Base-by-base conservation (phyloP, 2,329 filamentous ascomycete genomes). In the Fusarium irregulare region DNA sequence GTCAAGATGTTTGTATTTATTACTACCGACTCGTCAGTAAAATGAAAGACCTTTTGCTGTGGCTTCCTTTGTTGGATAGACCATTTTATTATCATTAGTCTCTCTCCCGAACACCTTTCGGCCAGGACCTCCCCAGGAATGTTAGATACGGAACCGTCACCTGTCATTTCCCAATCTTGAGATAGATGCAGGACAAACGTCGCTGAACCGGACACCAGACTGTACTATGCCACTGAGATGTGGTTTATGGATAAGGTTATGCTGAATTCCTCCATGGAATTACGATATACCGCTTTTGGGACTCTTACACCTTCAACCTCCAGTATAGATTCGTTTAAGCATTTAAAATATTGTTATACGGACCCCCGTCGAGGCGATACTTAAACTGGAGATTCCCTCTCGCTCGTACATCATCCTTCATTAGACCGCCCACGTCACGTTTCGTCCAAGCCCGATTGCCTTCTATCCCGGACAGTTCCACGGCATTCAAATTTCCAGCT, bases 401-500 rank as follows among this genome's bases (percentile, higher is more conserved):
- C 34, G 5, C 34, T 37, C 18, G 18, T 37, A n/a, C 34, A 12
- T n/a, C 10, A 18, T 37, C 34, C 5, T 3, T 7, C 34, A n/a
- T 6, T 11, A 37, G 18, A 37, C 10, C 34, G 12, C 34, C 6
- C 34, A 4, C n/a, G 18, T 37, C 18, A 37, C 34, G 18, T 12
- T 37, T n/a, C 34, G 18, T 37, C 34, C 34, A 37, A n/a, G 18
- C 34, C 18, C 34, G 34, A 37, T 12, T 4, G 3, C 18, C 18
- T 12, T 4, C 10, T 12, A 4, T 12, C 34, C 6, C 34, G 6
- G 3, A 37, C 18, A n/a, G 1, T 37, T 7, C 11, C 34, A 6
- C 18, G 0, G 3, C 18, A 12, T 37, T n/a, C 18, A 11, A 4
- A 11, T 6, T 7, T 0, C 34, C 18, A 12, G 0, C 18, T 7